These are phyloP conservation scores for Rutstroemia sp. DNA, from an alignment of 2,329 filamentous ascomycete species.

Conservation along the genomic window DNA sequence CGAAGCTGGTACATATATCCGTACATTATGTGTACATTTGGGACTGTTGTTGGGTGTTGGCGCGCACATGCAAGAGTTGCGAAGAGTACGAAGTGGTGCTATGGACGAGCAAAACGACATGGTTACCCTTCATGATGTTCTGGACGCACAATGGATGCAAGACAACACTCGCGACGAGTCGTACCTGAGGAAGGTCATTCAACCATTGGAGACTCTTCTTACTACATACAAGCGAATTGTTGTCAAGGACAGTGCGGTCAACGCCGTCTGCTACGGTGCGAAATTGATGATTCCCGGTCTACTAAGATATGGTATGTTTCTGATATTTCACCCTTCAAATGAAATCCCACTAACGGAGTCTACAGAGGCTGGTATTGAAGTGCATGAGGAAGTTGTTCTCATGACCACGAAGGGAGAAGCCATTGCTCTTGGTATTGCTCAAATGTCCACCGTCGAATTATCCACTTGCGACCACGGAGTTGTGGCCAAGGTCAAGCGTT, in stretches of 20 bases:
- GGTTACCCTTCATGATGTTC: conserved; percentile 89
- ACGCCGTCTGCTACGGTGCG: conserved; percentile 96
- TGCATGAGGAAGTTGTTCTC: conserved; percentile 91
- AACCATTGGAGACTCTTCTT: conserved; percentile 85
- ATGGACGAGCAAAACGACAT: conserved; percentile 88
- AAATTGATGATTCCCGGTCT: conserved; percentile 98
- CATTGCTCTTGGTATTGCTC: conserved; percentile 89
- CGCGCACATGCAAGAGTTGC: conserved; percentile 96
- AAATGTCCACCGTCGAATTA: conserved; percentile 98
- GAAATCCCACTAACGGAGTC: conserved; percentile 21
- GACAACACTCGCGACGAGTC: conserved; percentile 95
- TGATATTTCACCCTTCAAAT: neutral
- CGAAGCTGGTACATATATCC: conserved; percentile 97
- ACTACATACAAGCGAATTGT: conserved; percentile 94
- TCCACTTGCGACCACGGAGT: conserved; percentile 96
- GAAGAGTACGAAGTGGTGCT: conserved; percentile 86
- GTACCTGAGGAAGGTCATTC: conserved; percentile 84
- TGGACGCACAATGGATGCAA: conserved; percentile 92
- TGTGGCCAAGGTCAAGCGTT: conserved; percentile 97
- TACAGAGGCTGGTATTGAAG: conserved; percentile 78
- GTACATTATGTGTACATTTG: conserved; percentile 93
- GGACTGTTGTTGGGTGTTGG: conserved; percentile 71
- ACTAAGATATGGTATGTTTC: conserved; percentile 69
- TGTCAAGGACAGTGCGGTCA: conserved; percentile 94
- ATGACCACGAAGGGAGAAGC: conserved; percentile 99